Evolutionary conservation across 345 rosid genomes (phyloP), one percentile per base, ranked within the genome.

Genomic region (Corchorus olitorius): DNA sequence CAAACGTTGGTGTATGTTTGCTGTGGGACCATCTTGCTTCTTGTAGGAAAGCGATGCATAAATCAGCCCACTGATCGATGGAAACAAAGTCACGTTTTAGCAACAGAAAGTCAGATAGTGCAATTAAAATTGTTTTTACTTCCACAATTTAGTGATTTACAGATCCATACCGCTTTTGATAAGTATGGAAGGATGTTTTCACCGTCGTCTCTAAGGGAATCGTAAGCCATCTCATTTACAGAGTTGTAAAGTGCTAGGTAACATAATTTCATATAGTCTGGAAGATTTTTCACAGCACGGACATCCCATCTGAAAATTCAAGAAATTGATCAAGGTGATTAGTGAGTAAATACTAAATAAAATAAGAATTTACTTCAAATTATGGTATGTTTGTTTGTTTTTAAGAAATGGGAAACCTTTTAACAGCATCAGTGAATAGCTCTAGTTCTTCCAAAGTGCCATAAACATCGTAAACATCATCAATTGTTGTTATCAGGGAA

Each of bases 391-490:
- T 39, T 4, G 43, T 39, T 39, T 4, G 5, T 10, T 63, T 0
- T 15, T 12, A 64, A 64, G 33, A 7, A 65, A 4, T 41, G 17
- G 8, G 73, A 20, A 46, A 83, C 87, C 87, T 83, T 17, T 81
- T 68, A 52, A 85, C 82, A 2, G 84, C 88, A 1, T 78, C 53
- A 0, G 86, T 86, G 37, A 88, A 88, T 6, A 78, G 68, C 70
- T 80, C 77, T 20, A 88, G 34, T 65, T 88, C 88, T 15, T 83
- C 83, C 17, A 78, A 17, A 19, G 86, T 80, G 22, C 86, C 88
- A 50, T 81, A 86, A 70, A 77, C 81, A 54, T 86, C 88, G 37
- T 82, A 88, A 2, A 85, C 73, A 74, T 88, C 90, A 75, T 87
- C 88, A 11, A 87, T 80, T 46, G 56, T 71, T 0, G 89, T 84